Evolutionary conservation across 768 basidiomycete species (phyloP).

Genomic region (Saitozyma sp.): DNA sequence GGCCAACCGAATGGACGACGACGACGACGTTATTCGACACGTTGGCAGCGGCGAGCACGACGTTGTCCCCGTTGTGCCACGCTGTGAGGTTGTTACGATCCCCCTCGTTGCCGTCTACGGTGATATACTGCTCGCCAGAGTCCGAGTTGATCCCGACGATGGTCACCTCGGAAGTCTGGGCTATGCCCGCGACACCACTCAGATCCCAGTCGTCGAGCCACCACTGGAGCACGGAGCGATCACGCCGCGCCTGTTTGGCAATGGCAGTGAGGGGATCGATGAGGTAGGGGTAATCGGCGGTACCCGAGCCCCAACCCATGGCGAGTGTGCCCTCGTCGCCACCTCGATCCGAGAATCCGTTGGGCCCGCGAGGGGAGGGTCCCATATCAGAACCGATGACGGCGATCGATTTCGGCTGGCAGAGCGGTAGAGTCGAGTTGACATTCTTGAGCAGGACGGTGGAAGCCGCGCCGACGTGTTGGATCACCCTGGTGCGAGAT

Average conservation of each 20-base stretch:
- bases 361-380: constrained; percentile 67
- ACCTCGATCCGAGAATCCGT: constrained; percentile 65
- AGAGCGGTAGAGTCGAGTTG: constrained; percentile 61
- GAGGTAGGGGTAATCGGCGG: constrained; percentile 67
- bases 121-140: constrained; percentile 80
- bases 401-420: constrained; percentile 58
- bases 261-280: constrained; percentile 80
- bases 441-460: constrained; percentile 76
- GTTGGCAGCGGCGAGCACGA: constrained; percentile 65
- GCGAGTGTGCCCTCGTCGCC: constrained; percentile 65
- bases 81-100: constrained; percentile 71
- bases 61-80: constrained; percentile 70
- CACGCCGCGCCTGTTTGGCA: constrained; percentile 67
- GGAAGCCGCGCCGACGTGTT: constrained; percentile 71
- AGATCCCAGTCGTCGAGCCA: constrained; percentile 70
- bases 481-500: constrained; percentile 56
- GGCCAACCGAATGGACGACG: constrained; percentile 73
- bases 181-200: constrained; percentile 53
- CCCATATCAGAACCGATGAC: constrained; percentile 64
- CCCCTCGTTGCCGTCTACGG: constrained; percentile 74
- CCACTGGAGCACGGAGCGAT: constrained; percentile 69
- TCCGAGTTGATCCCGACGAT: constrained; percentile 73
- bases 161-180: constrained; percentile 60
- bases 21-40: constrained; percentile 58
- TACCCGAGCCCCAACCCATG: constrained; percentile 92